phyloP scores from a whole-genome alignment of 495 filamentous ascomycete genomes.

The Penicillium argentinense region DNA sequence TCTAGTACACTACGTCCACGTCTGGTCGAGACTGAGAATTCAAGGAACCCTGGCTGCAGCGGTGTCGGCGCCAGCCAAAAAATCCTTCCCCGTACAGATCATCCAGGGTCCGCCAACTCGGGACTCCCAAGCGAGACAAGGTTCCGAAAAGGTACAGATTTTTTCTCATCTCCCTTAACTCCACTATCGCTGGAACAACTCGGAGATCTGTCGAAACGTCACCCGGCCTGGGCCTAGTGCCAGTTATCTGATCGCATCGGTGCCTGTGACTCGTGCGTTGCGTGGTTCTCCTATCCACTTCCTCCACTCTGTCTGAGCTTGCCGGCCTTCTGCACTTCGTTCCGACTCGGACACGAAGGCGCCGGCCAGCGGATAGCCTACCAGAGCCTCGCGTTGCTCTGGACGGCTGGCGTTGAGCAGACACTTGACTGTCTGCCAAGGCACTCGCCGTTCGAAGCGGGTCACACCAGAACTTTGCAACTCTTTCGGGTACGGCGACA shows the following conservation, averaged over 20 bases:
- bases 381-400: no score
- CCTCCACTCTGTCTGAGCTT: conserved; percentile 22
- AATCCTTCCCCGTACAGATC: no score
- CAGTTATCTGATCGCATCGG: conserved; percentile 31
- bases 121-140: no score
- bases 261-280: conserved; percentile 24
- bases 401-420: not conserved
- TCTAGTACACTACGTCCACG: no score
- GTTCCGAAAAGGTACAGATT: no score
- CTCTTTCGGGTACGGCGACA: not conserved
- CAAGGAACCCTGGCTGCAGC: no score
- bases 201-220: no score
- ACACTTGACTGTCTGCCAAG: conserved; percentile 10
- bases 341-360: conserved; percentile 8
- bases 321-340: conserved; percentile 7
- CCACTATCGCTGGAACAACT: no score
- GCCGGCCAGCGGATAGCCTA: no score
- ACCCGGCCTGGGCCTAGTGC: conserved; percentile 21
- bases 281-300: conserved; percentile 24
- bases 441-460: not conserved
- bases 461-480: conserved; percentile 1
- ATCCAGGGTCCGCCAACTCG: no score
- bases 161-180: no score
- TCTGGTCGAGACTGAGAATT: no score
- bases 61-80: conserved; percentile 6